A percentile compares a stretch with the other conserved stretches of the same genome.
phyloP scores from a whole-genome alignment of 164 flowering plant genomes.

The Litsea cubeba region DNA sequence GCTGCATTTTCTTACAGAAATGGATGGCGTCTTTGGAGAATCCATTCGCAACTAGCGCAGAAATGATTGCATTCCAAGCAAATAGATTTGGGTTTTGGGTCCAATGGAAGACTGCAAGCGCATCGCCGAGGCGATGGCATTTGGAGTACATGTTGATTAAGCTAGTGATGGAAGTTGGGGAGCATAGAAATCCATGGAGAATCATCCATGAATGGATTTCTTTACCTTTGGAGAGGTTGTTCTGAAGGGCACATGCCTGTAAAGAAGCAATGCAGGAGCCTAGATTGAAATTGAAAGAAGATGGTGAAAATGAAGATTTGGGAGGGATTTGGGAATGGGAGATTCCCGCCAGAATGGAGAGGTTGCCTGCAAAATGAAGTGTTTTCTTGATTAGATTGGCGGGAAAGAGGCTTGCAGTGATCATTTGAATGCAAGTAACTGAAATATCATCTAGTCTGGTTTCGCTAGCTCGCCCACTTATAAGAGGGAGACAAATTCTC shows the following conservation, averaged over 20 bases:
- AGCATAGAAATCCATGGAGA: conserved; percentile 27
- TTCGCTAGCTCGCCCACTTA: too few species aligned
- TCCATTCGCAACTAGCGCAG: conserved; percentile 47
- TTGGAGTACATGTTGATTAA: conserved; percentile 80
- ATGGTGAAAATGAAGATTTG: not conserved
- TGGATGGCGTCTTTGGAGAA: conserved; percentile 27
- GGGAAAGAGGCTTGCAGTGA: not conserved
- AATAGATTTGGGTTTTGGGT: conserved; percentile 36
- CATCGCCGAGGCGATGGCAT: conserved; percentile 37
- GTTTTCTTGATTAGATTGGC: conserved; percentile 5
- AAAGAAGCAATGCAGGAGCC: conserved; percentile 37
- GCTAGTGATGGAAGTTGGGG: conserved; percentile 54
- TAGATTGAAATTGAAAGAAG: conserved; percentile 3
- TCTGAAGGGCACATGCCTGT: conserved; percentile 47
- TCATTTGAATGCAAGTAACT: not conserved
- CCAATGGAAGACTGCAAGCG: conserved; percentile 34
- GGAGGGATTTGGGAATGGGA: not conserved
- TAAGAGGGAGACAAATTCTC: too few species aligned
- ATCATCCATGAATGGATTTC: conserved; percentile 49
- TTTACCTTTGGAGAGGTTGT: conserved; percentile 39
- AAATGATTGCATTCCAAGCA: conserved; percentile 55
- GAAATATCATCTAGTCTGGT: not conserved
- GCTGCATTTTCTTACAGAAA: conserved; percentile 38
- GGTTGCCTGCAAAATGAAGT: not conserved
- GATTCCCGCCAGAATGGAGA: conserved; percentile 2